A percentile compares a stretch with the other conserved stretches of the same genome.
phyloP scores from a whole-genome alignment of 768 basidiomycete species.

The Amanita exitialis region DNA sequence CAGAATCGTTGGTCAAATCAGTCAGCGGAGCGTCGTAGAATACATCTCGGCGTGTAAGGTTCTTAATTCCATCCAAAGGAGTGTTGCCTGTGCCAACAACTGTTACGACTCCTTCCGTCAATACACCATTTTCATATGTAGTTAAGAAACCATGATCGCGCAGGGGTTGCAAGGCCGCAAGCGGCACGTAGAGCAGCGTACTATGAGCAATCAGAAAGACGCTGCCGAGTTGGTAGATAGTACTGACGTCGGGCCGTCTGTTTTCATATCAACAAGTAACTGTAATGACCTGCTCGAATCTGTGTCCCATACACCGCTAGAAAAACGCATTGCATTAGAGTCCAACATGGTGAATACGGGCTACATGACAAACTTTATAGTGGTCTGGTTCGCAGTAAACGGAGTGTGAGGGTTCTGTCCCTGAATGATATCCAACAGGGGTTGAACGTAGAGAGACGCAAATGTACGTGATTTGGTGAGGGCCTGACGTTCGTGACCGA shows the following conservation, averaged over 20 bases:
- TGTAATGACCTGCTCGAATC: slow-evolving; percentile 30
- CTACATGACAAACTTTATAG: slow-evolving; percentile 25
- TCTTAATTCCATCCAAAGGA: slow-evolving; percentile 34
- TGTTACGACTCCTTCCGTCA: slow-evolving; percentile 26
- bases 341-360: neutral
- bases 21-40: slow-evolving; percentile 45
- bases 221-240: neutral
- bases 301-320: slow-evolving; percentile 43
- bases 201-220: slow-evolving; percentile 10
- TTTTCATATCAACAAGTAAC: slow-evolving; percentile 43
- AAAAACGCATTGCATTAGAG: neutral
- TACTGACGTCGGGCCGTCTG: slow-evolving; percentile 34
- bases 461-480: slow-evolving; percentile 33
- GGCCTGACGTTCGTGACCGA: slow-evolving; percentile 36
- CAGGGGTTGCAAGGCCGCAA: slow-evolving; percentile 34
- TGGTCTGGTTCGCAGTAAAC: slow-evolving; percentile 31
- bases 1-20: slow-evolving; percentile 19
- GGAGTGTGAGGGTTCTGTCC: slow-evolving; percentile 29
- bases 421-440: slow-evolving; percentile 29
- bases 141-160: slow-evolving; percentile 34
- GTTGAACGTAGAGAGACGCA: slow-evolving; percentile 37
- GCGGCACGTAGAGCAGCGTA: slow-evolving; percentile 32
- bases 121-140: slow-evolving; percentile 29
- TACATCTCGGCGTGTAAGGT: slow-evolving; percentile 33
- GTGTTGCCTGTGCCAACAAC: slow-evolving; percentile 45